Base-by-base conservation (phyloP, 768 basidiomycete genomes). In the Favolaschia claudopus region DNA sequence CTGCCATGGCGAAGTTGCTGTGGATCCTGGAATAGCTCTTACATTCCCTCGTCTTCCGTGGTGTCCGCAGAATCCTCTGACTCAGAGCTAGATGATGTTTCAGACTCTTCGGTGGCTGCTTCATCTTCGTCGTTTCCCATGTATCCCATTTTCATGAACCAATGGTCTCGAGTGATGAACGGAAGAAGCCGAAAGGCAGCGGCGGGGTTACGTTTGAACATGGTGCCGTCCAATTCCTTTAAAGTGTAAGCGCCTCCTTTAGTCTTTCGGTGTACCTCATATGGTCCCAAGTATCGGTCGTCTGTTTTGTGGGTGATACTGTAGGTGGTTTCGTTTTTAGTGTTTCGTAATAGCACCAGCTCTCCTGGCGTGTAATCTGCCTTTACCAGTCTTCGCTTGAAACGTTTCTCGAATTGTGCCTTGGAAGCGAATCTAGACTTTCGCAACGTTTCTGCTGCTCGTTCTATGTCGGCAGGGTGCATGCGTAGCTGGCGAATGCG, bases 211-310 rank as follows among this genome's bases (percentile, higher is more conserved):
- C 31, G 49, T 19, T 33, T 24, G 15, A 45, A 38, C 12, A 43
- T 24, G 3, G 59, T 55, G 4, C 53, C 52, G 29, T 61, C 46
- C 5, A 61, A n/a, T 49, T 61, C 59, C 10, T 55, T 39, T 7
- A 61, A 24, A 5, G 49, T 40, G 14, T 55, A 61, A 12, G 47
- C 49, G n/a, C 59, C 59, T 7, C 46, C 39, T 24, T 12, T 46
- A 12, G 56, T 64, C 22, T 56, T 60, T 10, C 52, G 33, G 10
- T 62, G 47, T 0, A 73, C 62, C 27, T 65, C 37, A 40, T 53
- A 68, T 2, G 70, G 70, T 22, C 70, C 70, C 29, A 69, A 40
- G 46, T 73, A 73, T n/a, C 60, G 48, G 9, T 44, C 36, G 15
- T 45, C 43, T 49, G 7, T 64, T 38, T 49, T 72, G 63, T 2